Evolutionary conservation across 495 filamentous ascomycete species (phyloP), one percentile per base, ranked within the genome.

Genomic region (Acidiella bohemica): DNA sequence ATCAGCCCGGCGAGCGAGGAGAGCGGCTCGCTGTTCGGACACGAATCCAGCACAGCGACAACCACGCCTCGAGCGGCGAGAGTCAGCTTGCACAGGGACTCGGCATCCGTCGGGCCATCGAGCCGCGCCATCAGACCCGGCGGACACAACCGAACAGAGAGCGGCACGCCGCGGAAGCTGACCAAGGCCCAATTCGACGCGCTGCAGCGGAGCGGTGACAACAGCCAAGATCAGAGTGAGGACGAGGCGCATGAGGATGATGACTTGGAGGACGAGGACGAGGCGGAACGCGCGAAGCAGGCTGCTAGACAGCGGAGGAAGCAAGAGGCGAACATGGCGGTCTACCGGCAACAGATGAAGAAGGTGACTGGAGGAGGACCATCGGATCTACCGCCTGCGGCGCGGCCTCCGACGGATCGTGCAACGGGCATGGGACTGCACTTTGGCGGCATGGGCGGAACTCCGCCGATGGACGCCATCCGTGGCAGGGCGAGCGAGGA

Each of bases 261-360:
- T 60, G 70, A 71, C 36, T 69, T 78, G 38, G 84, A 93, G 34
- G 87, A 92, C 39, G 84, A 90, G 37, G 84, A 93, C 47, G 85
- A 93, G 36, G 53, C 66, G 2, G 84, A 93, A 54, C 80, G 78
- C 48, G 70, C 75, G 21, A 79, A 71, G 45, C 69, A 81, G 54
- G 63, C 78, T 23, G 74, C 79, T 30, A 78, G 78, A 53, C 82
- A 86, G 47, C 72, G 88, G 43, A 70, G 76, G 42, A 92, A 88
- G 62, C 86, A 94, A 51, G 84, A 93, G 54, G 88, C 87, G 8
- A 84, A 92, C 57, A 70, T 94, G 57, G 67, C 84, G 10, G 77
- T 95, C 6, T 93, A 93, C 55, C 74, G 90, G 32, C 88, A 95
- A 55, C 80, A 88, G 57, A 93, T 95, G 85, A 92, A 85, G 83